Evolutionary conservation across 2,329 filamentous ascomycete genomes (phyloP).

Genomic region (Aspergillus calidoustus): DNA sequence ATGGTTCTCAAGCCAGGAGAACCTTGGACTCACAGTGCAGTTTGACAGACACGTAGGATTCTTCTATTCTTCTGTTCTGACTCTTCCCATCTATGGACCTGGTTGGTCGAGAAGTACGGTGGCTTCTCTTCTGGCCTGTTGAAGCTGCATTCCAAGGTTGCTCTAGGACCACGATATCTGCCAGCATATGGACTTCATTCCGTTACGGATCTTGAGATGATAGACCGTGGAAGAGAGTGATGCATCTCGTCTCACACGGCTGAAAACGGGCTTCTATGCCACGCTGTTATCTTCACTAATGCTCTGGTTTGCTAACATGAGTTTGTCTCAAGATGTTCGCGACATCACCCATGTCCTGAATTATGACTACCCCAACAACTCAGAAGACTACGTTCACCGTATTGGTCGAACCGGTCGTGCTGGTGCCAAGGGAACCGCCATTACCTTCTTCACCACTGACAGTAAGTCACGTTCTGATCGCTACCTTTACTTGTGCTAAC

Average conservation of each 20-base stretch:
- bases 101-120: conserved; percentile 76
- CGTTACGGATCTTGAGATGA: conserved; percentile 47
- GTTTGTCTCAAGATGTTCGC: conserved; percentile 88
- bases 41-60: conserved; percentile 62
- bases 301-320: conserved; percentile 75
- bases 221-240: conserved; percentile 61
- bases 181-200: conserved; percentile 55
- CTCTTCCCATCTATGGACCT: conserved; percentile 67
- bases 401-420: conserved; percentile 72
- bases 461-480: conserved; percentile 67
- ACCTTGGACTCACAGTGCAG: conserved; percentile 85
- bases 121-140: conserved; percentile 64
- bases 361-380: conserved; percentile 99
- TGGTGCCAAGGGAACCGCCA: conserved; percentile 92
- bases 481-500: conserved; percentile 23
- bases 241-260: conserved; percentile 65
- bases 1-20: conserved; percentile 79
- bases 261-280: conserved; percentile 57
- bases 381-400: conserved; percentile 71
- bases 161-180: conserved; percentile 67
- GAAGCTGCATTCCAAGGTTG: conserved; percentile 77
- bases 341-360: conserved; percentile 99
- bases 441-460: conserved; percentile 98
- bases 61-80: conserved; percentile 59
- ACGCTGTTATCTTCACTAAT: conserved; percentile 49